Evolutionary conservation across 345 rosid species (phyloP), one percentile per base, ranked within the genome.

Genomic region (Lepidium aucheri): DNA sequence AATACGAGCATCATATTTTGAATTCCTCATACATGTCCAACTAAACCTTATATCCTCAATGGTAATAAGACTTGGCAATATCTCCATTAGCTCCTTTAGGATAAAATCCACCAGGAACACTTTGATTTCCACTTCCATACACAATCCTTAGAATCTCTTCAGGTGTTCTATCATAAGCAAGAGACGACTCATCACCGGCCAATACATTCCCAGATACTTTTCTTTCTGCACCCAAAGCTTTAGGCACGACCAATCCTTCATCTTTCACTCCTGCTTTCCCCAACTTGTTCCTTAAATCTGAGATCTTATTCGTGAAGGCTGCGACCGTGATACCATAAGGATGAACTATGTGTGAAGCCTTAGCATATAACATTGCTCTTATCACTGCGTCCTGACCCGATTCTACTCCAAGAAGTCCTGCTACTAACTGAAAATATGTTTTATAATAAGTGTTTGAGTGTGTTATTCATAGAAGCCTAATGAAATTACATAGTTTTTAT

Each of bases 311-410:
- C 1, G 78, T 75, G 45, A 75, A 75, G 6, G 69, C 70, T 13
- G 75, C 78, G 1, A 75, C 70, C 3, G 78, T 57, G 46, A 68
- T 8, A 56, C 74, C 75, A 51, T 75, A 75, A 20, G 75, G 78
- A 3, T 39, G 11, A 40, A 86, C 93, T 26, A 53, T 50, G 53
- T 44, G 20, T 1, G 1, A 0, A 0, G 80, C 82, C 7, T 46
- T 53, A 60, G 80, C 78, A 46, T 82, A 89, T 16, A 92, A 63
- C 70, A 89, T 46, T 30, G 78, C 67, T 57, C 96, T 53, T 41
- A 92, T 86, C 5, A 87, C 83, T 0, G 97, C 98, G 30, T 89
- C 98, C 54, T 87, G 98, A 8, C 96, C 98, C 0, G 96, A 78
- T 74, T 89, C 90, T 30, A 86, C 95, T 0, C 88, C 96, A 52